Base-by-base conservation (phyloP, 768 basidiomycete genomes). In the Leucocoprinus birnbaumii region DNA sequence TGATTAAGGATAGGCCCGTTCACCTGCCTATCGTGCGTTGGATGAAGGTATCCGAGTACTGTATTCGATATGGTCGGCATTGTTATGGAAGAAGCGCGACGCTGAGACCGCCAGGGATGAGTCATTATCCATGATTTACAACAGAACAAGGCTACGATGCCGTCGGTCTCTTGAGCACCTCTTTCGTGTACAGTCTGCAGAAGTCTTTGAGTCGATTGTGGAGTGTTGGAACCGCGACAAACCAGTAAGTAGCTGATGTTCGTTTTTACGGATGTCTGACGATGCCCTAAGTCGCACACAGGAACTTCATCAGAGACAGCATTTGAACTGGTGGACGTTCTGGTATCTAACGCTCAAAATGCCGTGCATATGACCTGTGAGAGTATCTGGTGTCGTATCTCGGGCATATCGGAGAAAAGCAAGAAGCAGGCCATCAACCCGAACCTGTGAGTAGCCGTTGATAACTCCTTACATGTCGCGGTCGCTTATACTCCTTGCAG, bases 301-400 rank as follows among this genome's bases (percentile, higher is more conserved):
- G 68, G 66, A 40, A 58, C 69, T 3, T 68, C 76, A 1, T 72
- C 76, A 42, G 75, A 78, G 26, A 76, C 81, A 5, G 78, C 87
- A 1, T 96, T 95, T 63, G 88, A 94, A 54, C 76, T 96, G 21
- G 75, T 96, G 11, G 94, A 97, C 65, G 73, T 86, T 14, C 80
- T 98, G 26, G 81, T 94, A 6, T 78, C 90, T 2, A 96, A 82
- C 64, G 89, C 94, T 3, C 93, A 94, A 62, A 87, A 80, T 51
- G 85, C 90, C 7, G 93, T 98, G 1, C 86, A 92, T 58, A 87
- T 95, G 80, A 73, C 93, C 27, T 94, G 91, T 65, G 93, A 97
- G 65, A 87, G 86, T 61, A 89, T 94, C 44, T 76, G 75, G 18
- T 71, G 71, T 55, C 86, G 91, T 9, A 73, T 83, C 6, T 73